Conservation (phyloP, 2,329 filamentous ascomycete species). For the Aspergillus niger region DNA sequence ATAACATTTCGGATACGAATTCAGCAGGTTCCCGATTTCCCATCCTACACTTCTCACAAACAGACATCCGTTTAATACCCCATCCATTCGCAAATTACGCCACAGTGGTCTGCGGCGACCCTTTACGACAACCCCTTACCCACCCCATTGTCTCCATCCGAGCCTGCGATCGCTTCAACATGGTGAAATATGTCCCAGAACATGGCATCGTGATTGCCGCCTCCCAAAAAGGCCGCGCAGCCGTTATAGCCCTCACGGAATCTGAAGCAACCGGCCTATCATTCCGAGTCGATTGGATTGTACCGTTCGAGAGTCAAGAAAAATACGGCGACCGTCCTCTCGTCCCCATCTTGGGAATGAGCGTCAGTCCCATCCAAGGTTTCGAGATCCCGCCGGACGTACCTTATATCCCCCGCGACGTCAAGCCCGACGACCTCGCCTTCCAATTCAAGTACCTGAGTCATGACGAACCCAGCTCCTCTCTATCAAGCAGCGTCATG, state of each 20-base stretch:
- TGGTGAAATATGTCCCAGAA: conserved; percentile 60
- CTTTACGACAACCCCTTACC: conserved; percentile 33
- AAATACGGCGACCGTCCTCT: conserved; percentile 44
- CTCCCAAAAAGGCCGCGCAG: conserved; percentile 59
- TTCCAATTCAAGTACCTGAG: conserved; percentile 25
- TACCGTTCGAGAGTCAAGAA: conserved; percentile 58
- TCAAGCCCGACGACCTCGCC: conserved; percentile 20
- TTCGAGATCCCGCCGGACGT: conserved; percentile 42
- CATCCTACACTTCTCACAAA: conserved; percentile 46
- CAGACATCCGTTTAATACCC: conserved; percentile 40
- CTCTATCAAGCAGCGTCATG: background rate
- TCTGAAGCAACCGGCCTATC: conserved; percentile 40
- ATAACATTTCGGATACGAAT: conserved; percentile 21
- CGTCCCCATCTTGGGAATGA: conserved; percentile 56
- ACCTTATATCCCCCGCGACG: conserved; percentile 32
- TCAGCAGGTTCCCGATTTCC: conserved; percentile 35
- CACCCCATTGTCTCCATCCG: conserved; percentile 27
- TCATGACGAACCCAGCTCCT: background rate
- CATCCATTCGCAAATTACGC: conserved; percentile 34
- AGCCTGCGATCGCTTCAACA: conserved; percentile 56
- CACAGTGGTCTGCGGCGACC: conserved; percentile 34
- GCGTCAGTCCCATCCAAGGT: conserved; percentile 59
- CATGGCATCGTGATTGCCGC: conserved; percentile 61
- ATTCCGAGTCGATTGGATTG: conserved; percentile 58
- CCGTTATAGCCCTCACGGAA: conserved; percentile 55